Evolutionary conservation across 108 stramenopile genomes (phyloP).

Genomic region (Halocafeteria seosinensis): DNA sequence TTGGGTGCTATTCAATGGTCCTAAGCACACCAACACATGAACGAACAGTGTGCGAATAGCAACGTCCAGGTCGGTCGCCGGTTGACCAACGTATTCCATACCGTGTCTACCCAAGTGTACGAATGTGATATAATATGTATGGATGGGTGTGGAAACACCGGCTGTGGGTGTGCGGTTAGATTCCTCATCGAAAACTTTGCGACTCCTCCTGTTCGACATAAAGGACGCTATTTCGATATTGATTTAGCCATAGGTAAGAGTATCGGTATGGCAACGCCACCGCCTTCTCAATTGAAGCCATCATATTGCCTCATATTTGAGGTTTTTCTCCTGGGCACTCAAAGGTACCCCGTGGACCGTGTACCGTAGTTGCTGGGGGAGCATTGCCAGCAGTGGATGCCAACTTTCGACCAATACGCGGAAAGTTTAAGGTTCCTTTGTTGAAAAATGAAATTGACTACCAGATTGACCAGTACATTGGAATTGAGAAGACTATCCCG

Average conservation of each 20-base stretch:
- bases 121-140: too few relatives aligned
- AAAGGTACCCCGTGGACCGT: conserved; percentile 8
- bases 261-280: conserved; percentile 24
- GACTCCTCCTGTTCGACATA: conserved; percentile 25
- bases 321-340: conserved; percentile 24
- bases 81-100: too few relatives aligned
- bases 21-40: too few relatives aligned
- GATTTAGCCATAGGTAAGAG: conserved; percentile 19
- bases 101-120: too few relatives aligned
- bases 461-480: conserved; percentile 15
- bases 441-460: conserved; percentile 28
- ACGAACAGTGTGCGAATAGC: too few relatives aligned
- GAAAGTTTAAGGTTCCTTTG: conserved; percentile 26
- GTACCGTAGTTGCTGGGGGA: conserved; percentile 36
- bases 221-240: conserved; percentile 25
- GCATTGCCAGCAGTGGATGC: conserved; percentile 28
- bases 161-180: too few relatives aligned
- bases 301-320: conserved; percentile 26
- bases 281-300: conserved; percentile 13
- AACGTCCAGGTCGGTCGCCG: too few relatives aligned
- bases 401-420: conserved; percentile 8
- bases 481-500: conserved; percentile 11
- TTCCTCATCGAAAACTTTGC: too few relatives aligned
- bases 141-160: too few relatives aligned
- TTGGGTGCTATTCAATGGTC: too few relatives aligned